Base-by-base conservation (phyloP, 2,329 filamentous ascomycete genomes). In the Diaporthe nobilis region DNA sequence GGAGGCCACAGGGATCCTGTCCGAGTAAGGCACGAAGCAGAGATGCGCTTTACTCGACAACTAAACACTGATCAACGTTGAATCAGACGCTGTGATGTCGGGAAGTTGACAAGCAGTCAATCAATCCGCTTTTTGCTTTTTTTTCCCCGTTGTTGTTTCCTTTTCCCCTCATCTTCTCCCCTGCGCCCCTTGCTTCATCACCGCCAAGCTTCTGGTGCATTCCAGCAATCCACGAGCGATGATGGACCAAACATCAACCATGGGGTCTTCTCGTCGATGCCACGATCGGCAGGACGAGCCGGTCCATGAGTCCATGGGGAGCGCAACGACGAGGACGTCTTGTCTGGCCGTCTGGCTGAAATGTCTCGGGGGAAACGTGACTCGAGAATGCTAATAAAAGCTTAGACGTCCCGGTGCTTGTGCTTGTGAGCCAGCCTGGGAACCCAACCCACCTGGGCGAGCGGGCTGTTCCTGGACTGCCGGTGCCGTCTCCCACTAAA, bases 401-500 rank as follows among this genome's bases (percentile, higher is more conserved):
- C 65, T n/a, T 70, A 70, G 65, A 53, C 47, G 47, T 53, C 47
- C n/a, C 55, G 63, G 55, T 61, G 28, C 42, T 51, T 57, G 37
- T 67, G 47, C 73, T 49, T 49, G 65, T 72, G 13, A 70, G 65
- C 65, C 47, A 55, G 49, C 31, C 47, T n/a, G 22, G 34, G 25
- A 44, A 74, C 51, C 72, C 47, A 71, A 57, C 73, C 73, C 68
- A 72, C 58, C 70, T 72, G 58, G 68, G 39, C 22, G 39, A 39
- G 51, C 72, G 73, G 73, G 67, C 31, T 58, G 75, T 75, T 76
- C 75, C 73, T 75, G 73, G 55, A 73, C 75, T 74, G 58, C 65
- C 65, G 65, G 34, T 70, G 65, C 58, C 67, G 75, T 76, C 72
- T 77, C 61, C 75, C 75, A 77, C 75, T 77, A 77, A 75, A 70